These are phyloP conservation scores for Panaeolus cyanescens DNA, from an alignment of 768 basidiomycete species.

Conservation along the genomic window DNA sequence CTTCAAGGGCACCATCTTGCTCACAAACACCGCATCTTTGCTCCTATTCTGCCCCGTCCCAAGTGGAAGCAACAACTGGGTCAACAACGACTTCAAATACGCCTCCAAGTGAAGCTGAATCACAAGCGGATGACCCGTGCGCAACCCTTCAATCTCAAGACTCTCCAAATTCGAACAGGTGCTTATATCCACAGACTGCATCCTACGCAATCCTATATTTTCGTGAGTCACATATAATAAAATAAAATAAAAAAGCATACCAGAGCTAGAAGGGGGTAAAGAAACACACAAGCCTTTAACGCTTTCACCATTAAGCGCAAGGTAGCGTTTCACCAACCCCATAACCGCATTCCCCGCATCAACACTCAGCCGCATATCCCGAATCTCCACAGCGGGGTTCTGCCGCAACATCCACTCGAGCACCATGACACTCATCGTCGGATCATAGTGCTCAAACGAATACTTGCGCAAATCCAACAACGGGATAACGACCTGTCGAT, in stretches of 20 bases:
- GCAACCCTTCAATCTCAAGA: background rate
- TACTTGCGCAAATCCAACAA: conserved; percentile 16
- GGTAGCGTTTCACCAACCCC: conserved; percentile 17
- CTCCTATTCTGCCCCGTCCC: background rate
- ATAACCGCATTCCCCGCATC: conserved; percentile 16
- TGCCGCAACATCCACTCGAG: conserved; percentile 29
- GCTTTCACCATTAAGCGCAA: conserved; percentile 19
- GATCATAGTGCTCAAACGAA: conserved; percentile 7
- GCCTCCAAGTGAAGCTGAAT: background rate
- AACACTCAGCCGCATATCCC: conserved; percentile 24
- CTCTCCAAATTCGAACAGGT: background rate
- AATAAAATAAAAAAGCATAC: conserved; percentile 17
- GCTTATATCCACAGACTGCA: background rate
- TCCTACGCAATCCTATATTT: background rate
- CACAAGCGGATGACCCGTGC: background rate
- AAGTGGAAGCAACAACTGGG: background rate
- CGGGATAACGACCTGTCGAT: conserved; percentile 10
- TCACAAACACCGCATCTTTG: background rate
- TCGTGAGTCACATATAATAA: background rate
- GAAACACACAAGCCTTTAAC: conserved; percentile 25
- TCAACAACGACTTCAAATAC: background rate
- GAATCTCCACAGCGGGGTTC: conserved; percentile 20
- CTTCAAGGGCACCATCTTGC: background rate
- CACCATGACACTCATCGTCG: conserved; percentile 9
- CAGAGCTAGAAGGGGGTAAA: conserved; percentile 19